These are phyloP conservation scores for Fonsecaea nubica DNA, from an alignment of 2,329 filamentous ascomycete genomes.

Conservation along the genomic window DNA sequence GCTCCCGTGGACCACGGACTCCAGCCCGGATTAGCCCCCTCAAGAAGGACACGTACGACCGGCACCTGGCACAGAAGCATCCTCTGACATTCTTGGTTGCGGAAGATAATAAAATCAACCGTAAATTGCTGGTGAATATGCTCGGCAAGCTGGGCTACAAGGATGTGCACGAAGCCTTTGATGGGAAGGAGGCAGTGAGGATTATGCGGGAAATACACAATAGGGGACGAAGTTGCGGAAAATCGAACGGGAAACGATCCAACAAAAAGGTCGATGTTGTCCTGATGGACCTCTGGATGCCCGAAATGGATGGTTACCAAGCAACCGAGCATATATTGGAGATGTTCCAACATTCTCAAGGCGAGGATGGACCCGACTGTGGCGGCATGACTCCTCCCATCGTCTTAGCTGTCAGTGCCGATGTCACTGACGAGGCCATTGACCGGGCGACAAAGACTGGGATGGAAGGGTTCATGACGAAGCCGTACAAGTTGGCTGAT, in stretches of 20 bases:
- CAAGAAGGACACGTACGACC: slow-evolving; percentile 50
- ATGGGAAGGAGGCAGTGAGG: slow-evolving; percentile 71
- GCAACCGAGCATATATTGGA: slow-evolving; percentile 68
- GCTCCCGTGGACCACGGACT: not conserved
- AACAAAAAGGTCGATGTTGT: slow-evolving; percentile 63
- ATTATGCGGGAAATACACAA: slow-evolving; percentile 59
- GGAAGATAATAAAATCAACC: slow-evolving; percentile 76
- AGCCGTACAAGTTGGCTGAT: slow-evolving; percentile 69
- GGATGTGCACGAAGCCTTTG: slow-evolving; percentile 68
- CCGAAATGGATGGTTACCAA: slow-evolving; percentile 74
- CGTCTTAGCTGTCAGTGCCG: slow-evolving; percentile 69
- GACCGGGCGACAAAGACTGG: slow-evolving; percentile 66
- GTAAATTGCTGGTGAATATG: slow-evolving; percentile 70
- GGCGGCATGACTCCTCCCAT: slow-evolving; percentile 45
- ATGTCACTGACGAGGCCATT: slow-evolving; percentile 69
- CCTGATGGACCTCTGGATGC: slow-evolving; percentile 80
- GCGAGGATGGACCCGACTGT: slow-evolving; percentile 25
- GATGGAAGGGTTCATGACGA: slow-evolving; percentile 73
- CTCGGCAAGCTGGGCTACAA: slow-evolving; percentile 71
- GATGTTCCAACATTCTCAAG: slow-evolving; percentile 50
- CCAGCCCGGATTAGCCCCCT: slow-evolving; percentile 8
- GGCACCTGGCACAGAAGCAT: slow-evolving; percentile 63
- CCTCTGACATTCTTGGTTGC: slow-evolving; percentile 73
- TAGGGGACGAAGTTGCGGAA: slow-evolving; percentile 14
- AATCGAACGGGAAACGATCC: slow-evolving; percentile 21